Conservation (phyloP, 805 yeast species). For the Ogataea corticis region DNA sequence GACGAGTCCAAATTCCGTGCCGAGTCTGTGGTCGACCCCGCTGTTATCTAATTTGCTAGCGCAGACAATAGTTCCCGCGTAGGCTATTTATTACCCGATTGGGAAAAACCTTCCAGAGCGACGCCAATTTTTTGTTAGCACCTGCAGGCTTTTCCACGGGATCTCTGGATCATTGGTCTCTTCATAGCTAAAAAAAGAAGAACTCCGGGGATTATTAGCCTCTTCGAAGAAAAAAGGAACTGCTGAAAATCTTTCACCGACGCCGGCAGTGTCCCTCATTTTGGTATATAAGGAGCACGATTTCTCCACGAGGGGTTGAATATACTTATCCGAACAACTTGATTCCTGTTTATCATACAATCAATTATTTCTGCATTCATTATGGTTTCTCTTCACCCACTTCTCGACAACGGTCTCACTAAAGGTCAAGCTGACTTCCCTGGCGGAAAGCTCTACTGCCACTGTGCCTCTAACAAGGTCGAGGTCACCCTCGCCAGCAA, state of each 20-base stretch:
- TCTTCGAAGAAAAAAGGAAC: constrained; percentile 2
- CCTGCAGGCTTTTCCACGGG: neutral
- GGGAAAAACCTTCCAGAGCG: constrained; percentile 1
- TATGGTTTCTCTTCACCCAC: constrained; percentile 10
- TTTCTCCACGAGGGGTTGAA: neutral
- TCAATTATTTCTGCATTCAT: no score
- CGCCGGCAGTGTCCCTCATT: neutral
- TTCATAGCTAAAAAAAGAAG: neutral
- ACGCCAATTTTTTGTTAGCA: neutral
- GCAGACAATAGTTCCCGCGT: neutral
- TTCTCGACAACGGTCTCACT: constrained; percentile 11
- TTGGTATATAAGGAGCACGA: neutral
- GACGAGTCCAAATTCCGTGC: no score
- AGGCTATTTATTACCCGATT: constrained; percentile 3
- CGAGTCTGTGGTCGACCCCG: no score
- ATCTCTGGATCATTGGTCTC: neutral
- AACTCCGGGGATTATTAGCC: constrained; percentile 1
- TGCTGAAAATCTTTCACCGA: neutral
- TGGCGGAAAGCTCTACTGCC: constrained; percentile 13
- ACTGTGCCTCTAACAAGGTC: constrained; percentile 10
- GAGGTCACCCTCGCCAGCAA: constrained; percentile 12
- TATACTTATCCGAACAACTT: neutral
- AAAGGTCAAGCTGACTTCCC: constrained; percentile 11
- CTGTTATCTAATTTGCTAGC: no score
- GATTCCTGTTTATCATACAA: neutral